A percentile compares a stretch with the other conserved stretches of the same genome.
Evolutionary conservation across 805 yeast genomes (phyloP).

Genomic region (Spathaspora gorwiae): DNA sequence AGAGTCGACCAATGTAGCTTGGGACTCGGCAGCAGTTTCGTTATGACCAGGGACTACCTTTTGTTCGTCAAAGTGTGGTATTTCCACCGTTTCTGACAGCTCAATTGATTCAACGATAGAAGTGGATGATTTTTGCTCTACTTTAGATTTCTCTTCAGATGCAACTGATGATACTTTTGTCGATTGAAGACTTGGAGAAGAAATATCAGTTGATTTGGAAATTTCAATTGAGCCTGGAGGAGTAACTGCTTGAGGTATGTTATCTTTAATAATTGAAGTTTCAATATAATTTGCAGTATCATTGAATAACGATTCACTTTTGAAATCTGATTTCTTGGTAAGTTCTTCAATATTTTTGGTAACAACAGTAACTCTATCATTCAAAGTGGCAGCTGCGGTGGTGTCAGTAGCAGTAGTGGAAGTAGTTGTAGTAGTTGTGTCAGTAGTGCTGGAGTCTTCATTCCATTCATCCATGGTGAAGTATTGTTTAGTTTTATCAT

Average conservation of each 20-base stretch:
- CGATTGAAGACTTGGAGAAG: neutral
- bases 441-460: neutral
- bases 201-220: neutral
- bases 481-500: constrained; percentile 16
- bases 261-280: neutral
- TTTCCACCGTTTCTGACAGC: neutral
- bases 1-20: too few species aligned
- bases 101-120: too few species aligned
- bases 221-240: neutral
- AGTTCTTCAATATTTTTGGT: constrained; percentile 14
- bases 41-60: neutral
- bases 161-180: neutral
- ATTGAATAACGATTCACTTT: constrained; percentile 11
- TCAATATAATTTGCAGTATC: constrained; percentile 7
- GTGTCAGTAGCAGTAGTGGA: constrained; percentile 1
- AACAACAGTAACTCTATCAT: constrained; percentile 11
- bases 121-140: neutral
- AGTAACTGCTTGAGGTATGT: neutral
- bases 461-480: constrained; percentile 21
- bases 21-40: too few species aligned
- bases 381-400: constrained; percentile 1
- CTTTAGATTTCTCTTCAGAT: neutral
- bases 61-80: neutral
- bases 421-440: neutral
- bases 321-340: constrained; percentile 11